Percentiles rank a stretch among this genome's conserved stretches.
These are phyloP conservation scores for Fagopyrum tataricum DNA, from an alignment of 148 eudicot species.

Conservation along the genomic window DNA sequence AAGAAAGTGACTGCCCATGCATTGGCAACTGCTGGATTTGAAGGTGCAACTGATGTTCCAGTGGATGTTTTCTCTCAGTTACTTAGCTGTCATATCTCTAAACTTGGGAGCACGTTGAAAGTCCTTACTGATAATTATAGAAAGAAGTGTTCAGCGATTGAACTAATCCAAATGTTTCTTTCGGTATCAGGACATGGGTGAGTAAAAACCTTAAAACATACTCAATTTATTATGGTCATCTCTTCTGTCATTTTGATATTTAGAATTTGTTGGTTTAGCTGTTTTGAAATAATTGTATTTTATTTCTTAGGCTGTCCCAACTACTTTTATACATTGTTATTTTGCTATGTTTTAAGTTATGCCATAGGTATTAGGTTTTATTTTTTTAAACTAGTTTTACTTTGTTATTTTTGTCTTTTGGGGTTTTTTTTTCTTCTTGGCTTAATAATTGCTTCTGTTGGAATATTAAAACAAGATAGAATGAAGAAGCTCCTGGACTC, in stretches of 20 bases:
- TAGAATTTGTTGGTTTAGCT: not conserved
- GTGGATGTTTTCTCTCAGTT: conserved; percentile 73
- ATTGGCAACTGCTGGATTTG: conserved; percentile 61
- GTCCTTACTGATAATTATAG: conserved; percentile 80
- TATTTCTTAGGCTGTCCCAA: no score
- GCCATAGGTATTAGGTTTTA: no score
- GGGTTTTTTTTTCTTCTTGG: no score
- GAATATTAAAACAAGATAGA: no score
- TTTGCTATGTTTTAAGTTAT: no score
- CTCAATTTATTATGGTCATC: not conserved
- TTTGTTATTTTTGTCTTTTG: no score
- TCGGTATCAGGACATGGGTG: conserved; percentile 72
- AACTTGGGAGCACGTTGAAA: conserved; percentile 71
- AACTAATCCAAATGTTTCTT: conserved; percentile 85
- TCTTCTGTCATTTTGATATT: not conserved
- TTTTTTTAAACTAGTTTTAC: no score
- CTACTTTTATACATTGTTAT: no score
- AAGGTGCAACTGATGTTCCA: conserved; percentile 63
- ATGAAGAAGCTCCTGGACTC: no score
- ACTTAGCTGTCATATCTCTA: conserved; percentile 65
- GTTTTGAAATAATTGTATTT: not conserved
- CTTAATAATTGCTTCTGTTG: no score
- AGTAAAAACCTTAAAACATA: conserved; percentile 13
- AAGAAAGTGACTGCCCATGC: conserved; percentile 63
- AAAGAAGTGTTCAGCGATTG: conserved; percentile 79